These are phyloP conservation scores for Westerdykella sp. DNA, from an alignment of 2,329 filamentous ascomycete genomes.

Conservation along the genomic window DNA sequence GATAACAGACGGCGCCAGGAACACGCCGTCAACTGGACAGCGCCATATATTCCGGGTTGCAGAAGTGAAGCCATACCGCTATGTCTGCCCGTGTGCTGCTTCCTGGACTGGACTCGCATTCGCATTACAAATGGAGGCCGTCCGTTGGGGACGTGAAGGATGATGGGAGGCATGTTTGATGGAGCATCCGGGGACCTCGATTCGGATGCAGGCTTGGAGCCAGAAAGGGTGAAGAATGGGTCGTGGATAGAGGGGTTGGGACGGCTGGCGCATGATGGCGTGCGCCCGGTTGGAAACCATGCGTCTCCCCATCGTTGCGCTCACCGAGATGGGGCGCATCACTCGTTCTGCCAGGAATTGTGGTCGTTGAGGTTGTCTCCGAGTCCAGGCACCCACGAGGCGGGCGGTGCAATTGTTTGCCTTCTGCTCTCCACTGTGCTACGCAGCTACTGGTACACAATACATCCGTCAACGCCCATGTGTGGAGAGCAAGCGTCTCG, in stretches of 20 bases:
- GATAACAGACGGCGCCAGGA: too few relatives aligned
- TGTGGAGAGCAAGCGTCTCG: too few relatives aligned
- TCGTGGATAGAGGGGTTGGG: constrained; percentile 4
- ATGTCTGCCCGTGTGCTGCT: too few relatives aligned
- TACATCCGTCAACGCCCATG: too few relatives aligned
- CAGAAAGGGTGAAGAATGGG: background rate
- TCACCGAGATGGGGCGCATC: constrained; percentile 22
- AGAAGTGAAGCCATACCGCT: too few relatives aligned
- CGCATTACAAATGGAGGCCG: too few relatives aligned
- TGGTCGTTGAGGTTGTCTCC: background rate
- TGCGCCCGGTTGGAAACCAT: constrained; percentile 15
- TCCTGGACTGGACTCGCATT: too few relatives aligned
- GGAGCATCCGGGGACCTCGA: constrained; percentile 14
- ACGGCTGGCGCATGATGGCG: constrained; percentile 11
- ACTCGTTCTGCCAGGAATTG: constrained; percentile 2
- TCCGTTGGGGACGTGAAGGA: constrained; percentile 10
- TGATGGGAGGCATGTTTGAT: constrained; percentile 10
- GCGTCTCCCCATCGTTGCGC: constrained; percentile 4
- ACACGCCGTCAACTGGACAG: too few relatives aligned
- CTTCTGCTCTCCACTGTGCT: too few relatives aligned
- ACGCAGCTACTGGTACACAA: too few relatives aligned
- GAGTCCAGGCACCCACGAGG: constrained; percentile 15
- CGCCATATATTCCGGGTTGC: too few relatives aligned
- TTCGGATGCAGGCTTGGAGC: constrained; percentile 8
- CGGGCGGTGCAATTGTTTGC: constrained; percentile 19